phyloP scores from a whole-genome alignment of 139 green algal species.

The Edaphochlamys debaryana region DNA sequence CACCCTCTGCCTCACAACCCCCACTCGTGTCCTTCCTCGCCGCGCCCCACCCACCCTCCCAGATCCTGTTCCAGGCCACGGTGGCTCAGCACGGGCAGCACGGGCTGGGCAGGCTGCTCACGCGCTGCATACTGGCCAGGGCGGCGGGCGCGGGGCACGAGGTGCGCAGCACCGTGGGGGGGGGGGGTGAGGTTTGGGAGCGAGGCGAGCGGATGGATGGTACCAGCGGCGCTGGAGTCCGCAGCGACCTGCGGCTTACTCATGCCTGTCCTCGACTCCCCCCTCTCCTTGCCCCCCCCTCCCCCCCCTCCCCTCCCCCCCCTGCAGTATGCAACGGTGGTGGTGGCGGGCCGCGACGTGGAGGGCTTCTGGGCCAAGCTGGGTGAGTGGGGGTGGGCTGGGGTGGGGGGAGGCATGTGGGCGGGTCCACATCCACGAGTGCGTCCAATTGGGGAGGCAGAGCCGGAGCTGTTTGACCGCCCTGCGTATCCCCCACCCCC shows the following conservation, averaged over 20 bases:
- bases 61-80: constrained; percentile 24
- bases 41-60: not conserved
- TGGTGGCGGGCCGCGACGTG: not conserved
- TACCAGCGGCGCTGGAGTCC: too few relatives aligned
- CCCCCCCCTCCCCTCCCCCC: not conserved
- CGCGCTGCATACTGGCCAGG: constrained; percentile 6
- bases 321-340: constrained; percentile 9
- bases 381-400: not conserved
- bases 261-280: too few relatives aligned
- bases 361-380: constrained; percentile 5
- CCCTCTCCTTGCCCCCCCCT: too few relatives aligned
- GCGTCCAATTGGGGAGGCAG: too few relatives aligned
- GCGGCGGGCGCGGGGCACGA: constrained; percentile 1
- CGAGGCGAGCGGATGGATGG: too few relatives aligned
- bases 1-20: not conserved
- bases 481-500: too few relatives aligned
- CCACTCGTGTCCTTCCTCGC: too few relatives aligned
- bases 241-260: too few relatives aligned
- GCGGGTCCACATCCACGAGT: too few relatives aligned
- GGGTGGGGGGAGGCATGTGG: not conserved
- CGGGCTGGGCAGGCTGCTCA: constrained; percentile 19
- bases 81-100: not conserved
- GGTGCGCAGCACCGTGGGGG: not conserved
- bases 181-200: not conserved
- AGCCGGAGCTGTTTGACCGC: too few relatives aligned